phyloP scores from a whole-genome alignment of 2,329 filamentous ascomycete species.

The Verticillium longisporum region DNA sequence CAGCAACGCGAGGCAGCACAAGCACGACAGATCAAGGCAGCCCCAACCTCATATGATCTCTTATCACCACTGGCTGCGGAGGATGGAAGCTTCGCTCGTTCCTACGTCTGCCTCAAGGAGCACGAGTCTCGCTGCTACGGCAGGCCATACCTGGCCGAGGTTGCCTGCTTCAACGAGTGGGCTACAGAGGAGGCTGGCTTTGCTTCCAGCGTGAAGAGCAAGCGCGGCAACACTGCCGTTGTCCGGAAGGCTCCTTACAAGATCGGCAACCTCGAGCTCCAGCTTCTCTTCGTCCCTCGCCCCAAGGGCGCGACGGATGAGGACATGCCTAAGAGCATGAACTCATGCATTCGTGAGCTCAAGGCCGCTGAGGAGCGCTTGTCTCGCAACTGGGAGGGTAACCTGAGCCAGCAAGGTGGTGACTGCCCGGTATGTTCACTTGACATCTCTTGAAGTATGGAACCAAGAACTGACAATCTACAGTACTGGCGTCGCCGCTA shows the following conservation, averaged over 20 bases:
- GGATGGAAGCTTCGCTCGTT: slow-evolving; percentile 89
- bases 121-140: slow-evolving; percentile 86
- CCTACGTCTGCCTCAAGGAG: slow-evolving; percentile 90
- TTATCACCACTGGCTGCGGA: slow-evolving; percentile 79
- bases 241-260: slow-evolving; percentile 90
- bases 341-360: slow-evolving; percentile 87
- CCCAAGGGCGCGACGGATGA: slow-evolving; percentile 82
- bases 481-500: slow-evolving; percentile 97
- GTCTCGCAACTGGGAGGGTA: slow-evolving; percentile 75
- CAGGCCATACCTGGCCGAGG: slow-evolving; percentile 77
- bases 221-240: slow-evolving; percentile 65
- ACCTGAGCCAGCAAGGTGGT: slow-evolving; percentile 91
- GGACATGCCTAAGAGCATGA: slow-evolving; percentile 99
- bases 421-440: slow-evolving; percentile 79
- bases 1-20: slow-evolving; percentile 55
- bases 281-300: slow-evolving; percentile 89
- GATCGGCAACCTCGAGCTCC: slow-evolving; percentile 87
- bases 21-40: slow-evolving; percentile 53
- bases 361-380: slow-evolving; percentile 80
- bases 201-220: slow-evolving; percentile 88
- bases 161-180: slow-evolving; percentile 98
- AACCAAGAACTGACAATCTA: slow-evolving; percentile 28
- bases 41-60: slow-evolving; percentile 76
- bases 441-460: slow-evolving; percentile 10
- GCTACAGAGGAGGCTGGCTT: slow-evolving; percentile 76